A percentile compares a stretch with the other conserved stretches of the same genome.
Conservation (phyloP, 176 grass and related monocot species). For the Microstegium vimineum region DNA sequence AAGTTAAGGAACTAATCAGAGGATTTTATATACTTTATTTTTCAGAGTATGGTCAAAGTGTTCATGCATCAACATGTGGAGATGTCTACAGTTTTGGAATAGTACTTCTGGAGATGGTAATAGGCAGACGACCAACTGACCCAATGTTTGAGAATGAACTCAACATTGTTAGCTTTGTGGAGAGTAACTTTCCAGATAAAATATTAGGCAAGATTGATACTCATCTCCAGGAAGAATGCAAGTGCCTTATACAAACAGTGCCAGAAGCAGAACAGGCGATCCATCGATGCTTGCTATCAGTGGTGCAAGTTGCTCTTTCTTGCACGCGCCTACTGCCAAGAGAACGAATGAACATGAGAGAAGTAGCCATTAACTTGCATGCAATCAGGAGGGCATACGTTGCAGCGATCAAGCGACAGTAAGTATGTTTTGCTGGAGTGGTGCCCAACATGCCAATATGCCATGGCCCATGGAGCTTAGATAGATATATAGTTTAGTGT, state of each 20-base stretch:
- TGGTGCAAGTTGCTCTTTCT: not conserved
- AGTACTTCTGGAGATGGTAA: not conserved
- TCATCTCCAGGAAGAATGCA: not conserved
- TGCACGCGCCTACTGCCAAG: not conserved
- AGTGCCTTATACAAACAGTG: not conserved
- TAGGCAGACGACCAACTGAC: not conserved
- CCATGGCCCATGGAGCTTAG: no score
- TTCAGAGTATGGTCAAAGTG: not conserved
- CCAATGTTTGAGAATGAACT: not conserved
- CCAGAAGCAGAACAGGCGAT: not conserved
- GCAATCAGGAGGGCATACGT: not conserved
- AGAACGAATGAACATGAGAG: not conserved
- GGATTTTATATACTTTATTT: no score
- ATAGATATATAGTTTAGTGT: no score
- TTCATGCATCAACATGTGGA: not conserved
- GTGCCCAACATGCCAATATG: no score
- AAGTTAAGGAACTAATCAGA: no score
- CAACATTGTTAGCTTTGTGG: not conserved
- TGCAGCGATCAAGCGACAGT: not conserved
- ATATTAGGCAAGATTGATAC: not conserved
- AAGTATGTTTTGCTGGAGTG: no score
- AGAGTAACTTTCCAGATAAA: not conserved
- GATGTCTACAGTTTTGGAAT: constrained; percentile 25
- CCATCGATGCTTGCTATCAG: not conserved
- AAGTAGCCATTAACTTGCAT: not conserved